Conservation (phyloP, 805 yeast genomes). For the Candida maesae region DNA sequence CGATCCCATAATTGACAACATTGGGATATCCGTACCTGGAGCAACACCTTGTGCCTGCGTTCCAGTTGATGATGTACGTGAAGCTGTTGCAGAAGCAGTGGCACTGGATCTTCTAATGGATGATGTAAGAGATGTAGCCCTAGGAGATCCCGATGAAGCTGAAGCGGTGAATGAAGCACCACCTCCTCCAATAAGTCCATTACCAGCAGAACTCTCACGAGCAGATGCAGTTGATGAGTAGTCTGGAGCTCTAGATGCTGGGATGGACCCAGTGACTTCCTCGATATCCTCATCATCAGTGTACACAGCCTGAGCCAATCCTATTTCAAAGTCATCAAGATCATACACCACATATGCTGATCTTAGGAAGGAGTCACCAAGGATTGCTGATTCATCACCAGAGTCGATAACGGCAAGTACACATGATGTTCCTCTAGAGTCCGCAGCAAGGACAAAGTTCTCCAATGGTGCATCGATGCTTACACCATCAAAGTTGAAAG, state of each 20-base stretch:
- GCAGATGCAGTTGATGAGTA: slow-evolving; percentile 37
- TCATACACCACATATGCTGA: slow-evolving; percentile 54
- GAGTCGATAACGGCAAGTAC: slow-evolving; percentile 39
- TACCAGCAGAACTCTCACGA: slow-evolving; percentile 8
- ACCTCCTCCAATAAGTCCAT: neutral
- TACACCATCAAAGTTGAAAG: slow-evolving; percentile 52
- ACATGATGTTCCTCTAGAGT: slow-evolving; percentile 32
- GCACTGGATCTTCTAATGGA: too few species aligned
- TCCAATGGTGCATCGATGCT: slow-evolving; percentile 46
- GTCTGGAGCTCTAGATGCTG: slow-evolving; percentile 47
- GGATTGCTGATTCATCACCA: slow-evolving; percentile 32
- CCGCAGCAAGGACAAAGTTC: slow-evolving; percentile 30
- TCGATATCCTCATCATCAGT: slow-evolving; percentile 40
- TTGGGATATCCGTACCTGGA: too few species aligned
- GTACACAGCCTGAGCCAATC: slow-evolving; percentile 43
- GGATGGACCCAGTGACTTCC: slow-evolving; percentile 41
- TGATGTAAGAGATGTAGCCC: too few species aligned
- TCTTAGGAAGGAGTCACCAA: slow-evolving; percentile 54
- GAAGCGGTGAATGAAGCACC: neutral
- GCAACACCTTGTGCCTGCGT: too few species aligned
- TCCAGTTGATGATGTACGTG: too few species aligned
- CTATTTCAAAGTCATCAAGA: slow-evolving; percentile 40
- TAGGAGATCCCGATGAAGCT: neutral
- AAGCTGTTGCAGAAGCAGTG: too few species aligned
- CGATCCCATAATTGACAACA: too few species aligned